These are phyloP conservation scores for Cytospora chrysosperma DNA, from an alignment of 2,329 filamentous ascomycete species.

Conservation along the genomic window DNA sequence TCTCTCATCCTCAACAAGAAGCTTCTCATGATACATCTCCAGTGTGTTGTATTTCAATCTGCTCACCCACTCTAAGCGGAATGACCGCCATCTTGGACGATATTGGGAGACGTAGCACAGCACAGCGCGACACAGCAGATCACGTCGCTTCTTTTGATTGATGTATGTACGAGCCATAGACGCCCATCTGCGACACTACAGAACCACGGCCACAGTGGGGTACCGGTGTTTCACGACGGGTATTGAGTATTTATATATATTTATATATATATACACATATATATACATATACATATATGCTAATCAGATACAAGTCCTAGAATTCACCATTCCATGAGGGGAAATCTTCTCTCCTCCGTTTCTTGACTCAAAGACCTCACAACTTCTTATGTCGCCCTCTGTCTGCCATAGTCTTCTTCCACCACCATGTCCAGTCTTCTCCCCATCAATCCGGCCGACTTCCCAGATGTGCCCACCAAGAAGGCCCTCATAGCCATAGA, in stretches of 20 bases:
- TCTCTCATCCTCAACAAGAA: not conserved
- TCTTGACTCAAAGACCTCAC: not conserved
- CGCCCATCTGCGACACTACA: constrained; percentile 1
- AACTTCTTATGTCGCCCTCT: constrained; percentile 9
- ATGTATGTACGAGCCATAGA: constrained; percentile 5
- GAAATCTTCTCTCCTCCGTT: not conserved
- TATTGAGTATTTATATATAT: too few species aligned
- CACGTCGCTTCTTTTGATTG: not conserved
- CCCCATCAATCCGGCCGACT: constrained; percentile 53
- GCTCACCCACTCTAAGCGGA: not conserved
- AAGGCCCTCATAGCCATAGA: constrained; percentile 80
- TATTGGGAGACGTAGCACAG: not conserved
- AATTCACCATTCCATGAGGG: not conserved
- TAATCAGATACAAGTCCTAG: constrained; percentile 5
- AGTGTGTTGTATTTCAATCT: not conserved
- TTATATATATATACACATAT: too few species aligned
- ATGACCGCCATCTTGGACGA: not conserved
- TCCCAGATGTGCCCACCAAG: constrained; percentile 58
- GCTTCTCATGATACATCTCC: not conserved
- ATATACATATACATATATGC: too few species aligned
- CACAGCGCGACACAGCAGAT: not conserved
- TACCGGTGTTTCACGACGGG: not conserved
- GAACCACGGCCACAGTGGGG: not conserved
- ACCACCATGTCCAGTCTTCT: constrained; percentile 42
- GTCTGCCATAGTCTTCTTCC: not conserved